These are phyloP conservation scores for Penicillium alfredii DNA, from an alignment of 495 filamentous ascomycete species.

Conservation along the genomic window DNA sequence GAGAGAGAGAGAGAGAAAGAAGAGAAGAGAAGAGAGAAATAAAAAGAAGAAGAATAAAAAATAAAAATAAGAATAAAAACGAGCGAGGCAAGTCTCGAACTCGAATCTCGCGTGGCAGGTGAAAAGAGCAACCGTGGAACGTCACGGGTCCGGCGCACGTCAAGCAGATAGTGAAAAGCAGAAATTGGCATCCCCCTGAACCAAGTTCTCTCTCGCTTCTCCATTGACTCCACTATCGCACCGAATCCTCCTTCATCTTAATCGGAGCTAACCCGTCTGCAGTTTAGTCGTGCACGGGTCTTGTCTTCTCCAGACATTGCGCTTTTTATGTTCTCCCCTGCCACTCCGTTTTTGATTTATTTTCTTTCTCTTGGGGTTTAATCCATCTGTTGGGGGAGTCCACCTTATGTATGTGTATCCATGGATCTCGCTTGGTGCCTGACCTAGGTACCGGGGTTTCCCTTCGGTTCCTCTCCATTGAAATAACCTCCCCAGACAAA, in stretches of 20 bases:
- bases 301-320: conserved; percentile 16
- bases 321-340: conserved; percentile 6
- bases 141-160: background rate
- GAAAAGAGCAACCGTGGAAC: conserved; percentile 1
- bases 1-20: too few relatives aligned
- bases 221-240: conserved; percentile 3
- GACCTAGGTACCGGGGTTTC: too few relatives aligned
- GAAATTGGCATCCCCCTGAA: conserved; percentile 3
- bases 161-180: too few relatives aligned
- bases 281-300: conserved; percentile 20
- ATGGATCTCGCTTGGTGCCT: conserved; percentile 5
- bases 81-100: too few relatives aligned
- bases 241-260: conserved; percentile 23
- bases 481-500: too few relatives aligned
- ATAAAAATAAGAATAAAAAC: too few relatives aligned
- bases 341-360: too few relatives aligned
- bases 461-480: too few relatives aligned
- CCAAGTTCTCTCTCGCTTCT: conserved; percentile 11
- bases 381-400: conserved; percentile 5
- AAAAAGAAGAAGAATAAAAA: too few relatives aligned
- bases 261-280: conserved; percentile 15
- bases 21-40: too few relatives aligned
- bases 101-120: too few relatives aligned
- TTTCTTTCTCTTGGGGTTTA: conserved; percentile 8
- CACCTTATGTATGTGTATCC: too few relatives aligned